Evolutionary conservation across 441 rosid genomes (phyloP).

Genomic region (Macaranga tanarius): DNA sequence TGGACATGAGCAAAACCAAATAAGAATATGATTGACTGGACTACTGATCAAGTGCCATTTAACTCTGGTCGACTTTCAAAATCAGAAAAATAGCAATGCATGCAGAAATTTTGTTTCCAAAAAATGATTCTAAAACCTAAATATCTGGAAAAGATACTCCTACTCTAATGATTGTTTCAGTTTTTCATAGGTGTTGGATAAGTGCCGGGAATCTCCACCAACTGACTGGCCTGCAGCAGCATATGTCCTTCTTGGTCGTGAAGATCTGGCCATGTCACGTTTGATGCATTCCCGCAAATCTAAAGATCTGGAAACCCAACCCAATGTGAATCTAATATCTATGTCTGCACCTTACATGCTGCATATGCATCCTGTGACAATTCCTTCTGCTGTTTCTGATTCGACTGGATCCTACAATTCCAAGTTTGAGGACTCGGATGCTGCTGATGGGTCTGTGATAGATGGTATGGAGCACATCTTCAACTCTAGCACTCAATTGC

Average conservation of each 20-base stretch:
- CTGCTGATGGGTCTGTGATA: slow-evolving; percentile 67
- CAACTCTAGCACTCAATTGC: slow-evolving; percentile 80
- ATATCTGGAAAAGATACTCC: background rate
- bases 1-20: background rate
- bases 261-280: slow-evolving; percentile 82
- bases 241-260: slow-evolving; percentile 92
- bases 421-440: slow-evolving; percentile 79
- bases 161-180: slow-evolving; percentile 9
- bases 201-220: slow-evolving; percentile 95
- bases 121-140: background rate
- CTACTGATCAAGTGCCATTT: background rate
- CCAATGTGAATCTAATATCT: slow-evolving; percentile 60
- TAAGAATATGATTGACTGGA: background rate
- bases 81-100: background rate
- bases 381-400: slow-evolving; percentile 81
- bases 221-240: slow-evolving; percentile 96
- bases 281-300: slow-evolving; percentile 51
- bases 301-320: slow-evolving; percentile 59
- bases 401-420: slow-evolving; percentile 60
- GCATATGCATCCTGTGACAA: slow-evolving; percentile 92
- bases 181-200: slow-evolving; percentile 74
- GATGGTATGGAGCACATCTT: slow-evolving; percentile 99
- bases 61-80: background rate
- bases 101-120: background rate
- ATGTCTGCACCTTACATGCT: slow-evolving; percentile 96